Evolutionary conservation across 208 protist genomes (phyloP).

Genomic region (Novymonas esmeraldas): DNA sequence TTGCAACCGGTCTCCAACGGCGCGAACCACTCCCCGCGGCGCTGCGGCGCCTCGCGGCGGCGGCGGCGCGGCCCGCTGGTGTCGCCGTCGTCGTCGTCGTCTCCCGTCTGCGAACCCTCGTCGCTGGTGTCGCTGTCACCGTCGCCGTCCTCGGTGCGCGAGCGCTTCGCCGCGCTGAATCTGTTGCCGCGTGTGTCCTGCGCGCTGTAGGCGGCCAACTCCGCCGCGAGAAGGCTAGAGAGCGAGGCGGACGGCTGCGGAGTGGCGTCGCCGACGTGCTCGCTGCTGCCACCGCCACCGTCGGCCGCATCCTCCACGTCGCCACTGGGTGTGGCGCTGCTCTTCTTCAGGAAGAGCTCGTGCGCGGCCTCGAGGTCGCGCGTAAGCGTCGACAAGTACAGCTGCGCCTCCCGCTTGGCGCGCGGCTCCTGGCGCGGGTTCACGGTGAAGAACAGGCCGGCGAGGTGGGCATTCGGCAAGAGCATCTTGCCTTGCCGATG

Average conservation of each 20-base stretch:
- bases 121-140: background rate
- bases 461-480: conserved; percentile 58
- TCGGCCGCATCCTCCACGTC: background rate
- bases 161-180: conserved; percentile 25
- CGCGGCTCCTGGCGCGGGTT: conserved; percentile 67
- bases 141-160: conserved; percentile 5
- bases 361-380: conserved; percentile 47
- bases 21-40: conserved; percentile 46
- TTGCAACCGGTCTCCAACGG: conserved; percentile 70
- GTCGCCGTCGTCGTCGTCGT: conserved; percentile 23
- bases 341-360: conserved; percentile 10
- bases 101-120: conserved; percentile 7
- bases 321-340: background rate
- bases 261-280: background rate
- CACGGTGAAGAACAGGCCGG: conserved; percentile 73
- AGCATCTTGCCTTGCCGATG: conserved; percentile 62
- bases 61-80: background rate
- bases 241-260: conserved; percentile 21
- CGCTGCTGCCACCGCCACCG: conserved; percentile 9
- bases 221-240: conserved; percentile 34
- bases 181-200: conserved; percentile 21
- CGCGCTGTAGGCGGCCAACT: conserved; percentile 28
- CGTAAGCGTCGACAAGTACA: conserved; percentile 65
- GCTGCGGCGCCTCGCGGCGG: conserved; percentile 13
- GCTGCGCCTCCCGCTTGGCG: conserved; percentile 73